Evolutionary conservation across 306 rosid genomes (phyloP).

Genomic region (Bauhinia variegata): DNA sequence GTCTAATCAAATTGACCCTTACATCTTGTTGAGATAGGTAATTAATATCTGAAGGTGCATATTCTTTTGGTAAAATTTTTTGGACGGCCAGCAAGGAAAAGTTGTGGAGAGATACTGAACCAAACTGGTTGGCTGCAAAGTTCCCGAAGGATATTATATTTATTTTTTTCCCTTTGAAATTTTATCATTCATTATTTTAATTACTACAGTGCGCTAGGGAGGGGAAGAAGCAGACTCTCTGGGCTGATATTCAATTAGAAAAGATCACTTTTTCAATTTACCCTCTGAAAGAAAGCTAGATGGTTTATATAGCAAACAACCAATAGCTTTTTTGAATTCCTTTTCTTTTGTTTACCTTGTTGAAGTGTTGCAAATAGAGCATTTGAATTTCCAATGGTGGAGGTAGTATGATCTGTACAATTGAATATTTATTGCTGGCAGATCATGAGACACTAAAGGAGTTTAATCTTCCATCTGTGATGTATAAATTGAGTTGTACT

Average conservation of each 20-base stretch:
- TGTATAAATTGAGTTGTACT: conserved; percentile 32
- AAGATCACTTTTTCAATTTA: too few relatives aligned
- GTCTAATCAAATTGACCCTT: conserved; percentile 57
- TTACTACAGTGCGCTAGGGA: conserved; percentile 38
- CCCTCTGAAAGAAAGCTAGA: too few relatives aligned
- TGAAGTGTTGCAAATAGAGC: conserved; percentile 24
- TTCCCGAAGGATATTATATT: conserved; percentile 39
- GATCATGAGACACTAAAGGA: conserved; percentile 21
- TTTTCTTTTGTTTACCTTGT: conserved; percentile 28
- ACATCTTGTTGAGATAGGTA: conserved; percentile 40
- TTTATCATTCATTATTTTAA: conserved; percentile 44
- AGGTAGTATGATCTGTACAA: conserved; percentile 34
- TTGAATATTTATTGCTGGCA: conserved; percentile 34
- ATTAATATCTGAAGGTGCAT: too few relatives aligned
- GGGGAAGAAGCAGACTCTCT: conserved; percentile 38
- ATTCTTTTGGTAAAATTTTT: conserved; percentile 29
- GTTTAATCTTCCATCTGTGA: not conserved
- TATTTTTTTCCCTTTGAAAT: conserved; percentile 28
- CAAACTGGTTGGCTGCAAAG: conserved; percentile 36
- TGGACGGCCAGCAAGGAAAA: conserved; percentile 35
- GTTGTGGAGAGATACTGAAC: conserved; percentile 25
- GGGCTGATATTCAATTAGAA: conserved; percentile 35
- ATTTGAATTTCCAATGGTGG: conserved; percentile 24
- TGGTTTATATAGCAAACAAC: too few relatives aligned
- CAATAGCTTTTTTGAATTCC: conserved; percentile 5